phyloP scores from a whole-genome alignment of 1,284 basidiomycete species.

The Fistulinella staudtii region DNA sequence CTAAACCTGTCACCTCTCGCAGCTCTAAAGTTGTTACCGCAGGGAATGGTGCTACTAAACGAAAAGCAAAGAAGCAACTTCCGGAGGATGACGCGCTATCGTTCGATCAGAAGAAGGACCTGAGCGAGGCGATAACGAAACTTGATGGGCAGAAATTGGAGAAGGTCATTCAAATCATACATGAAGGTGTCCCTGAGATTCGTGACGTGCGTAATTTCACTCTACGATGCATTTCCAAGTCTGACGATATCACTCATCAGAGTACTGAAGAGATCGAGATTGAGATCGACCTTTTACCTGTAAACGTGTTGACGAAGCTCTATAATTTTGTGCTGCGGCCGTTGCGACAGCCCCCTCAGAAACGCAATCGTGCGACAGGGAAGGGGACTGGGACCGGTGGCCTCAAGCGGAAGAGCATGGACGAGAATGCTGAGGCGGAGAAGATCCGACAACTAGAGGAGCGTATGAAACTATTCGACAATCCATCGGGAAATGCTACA shows the following conservation, averaged over 20 bases:
- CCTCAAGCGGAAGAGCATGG: conserved; percentile 87
- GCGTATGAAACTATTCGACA: conserved; percentile 72
- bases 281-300: conserved; percentile 88
- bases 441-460: conserved; percentile 87
- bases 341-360: conserved; percentile 52
- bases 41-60: conserved; percentile 42
- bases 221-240: conserved; percentile 3
- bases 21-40: conserved; percentile 37
- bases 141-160: conserved; percentile 78
- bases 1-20: conserved; percentile 50
- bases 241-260: conserved; percentile 41
- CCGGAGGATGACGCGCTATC: conserved; percentile 71
- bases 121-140: conserved; percentile 85
- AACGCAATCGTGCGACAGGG: conserved; percentile 59
- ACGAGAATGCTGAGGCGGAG: conserved; percentile 84
- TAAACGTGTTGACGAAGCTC: conserved; percentile 80
- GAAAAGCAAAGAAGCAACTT: conserved; percentile 51
- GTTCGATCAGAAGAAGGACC: conserved; percentile 94
- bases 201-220: conserved; percentile 65
- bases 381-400: conserved; percentile 84
- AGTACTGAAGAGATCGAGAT: conserved; percentile 95
- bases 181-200: conserved; percentile 84
- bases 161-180: conserved; percentile 88
- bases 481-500: conserved; percentile 40
- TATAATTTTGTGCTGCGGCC: conserved; percentile 92